Evolutionary conservation across 371 early-diverging fungal species (phyloP), one percentile per base, ranked within the genome.

Genomic region (Racocetra persica): DNA sequence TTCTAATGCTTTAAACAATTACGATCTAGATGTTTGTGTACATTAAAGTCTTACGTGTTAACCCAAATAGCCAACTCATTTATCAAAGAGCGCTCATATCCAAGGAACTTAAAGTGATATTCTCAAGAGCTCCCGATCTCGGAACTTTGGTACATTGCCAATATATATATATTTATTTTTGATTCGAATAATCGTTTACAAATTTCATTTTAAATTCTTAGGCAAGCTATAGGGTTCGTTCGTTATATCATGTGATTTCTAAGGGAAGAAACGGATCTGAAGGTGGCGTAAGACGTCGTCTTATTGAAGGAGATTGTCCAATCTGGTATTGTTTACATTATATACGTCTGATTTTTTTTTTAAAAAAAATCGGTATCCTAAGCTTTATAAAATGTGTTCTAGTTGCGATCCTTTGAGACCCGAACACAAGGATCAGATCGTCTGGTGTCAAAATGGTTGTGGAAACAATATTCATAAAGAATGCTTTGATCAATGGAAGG

Each of bases 401-500:
- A 69, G 69, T 32, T 69, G 45, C 22, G 69, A 69, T 22, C 1
- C 24, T 0, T 69, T 69, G 20, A 18, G 7, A 22, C 32, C 16
- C 24, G 32, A 28, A 14, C 38, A 69, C 2, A 32, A 13, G 8
- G 32, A 38, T 3, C 6, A 69, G 8, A 36, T 69, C 24, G 18
- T 69, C 0, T 69, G 69, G 69, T 69, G 69, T 45, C 20, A n/a
- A 41, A 20, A 41, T 20, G 20, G 41, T 45, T 69, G 69, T n/a
- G 69, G 69, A 45, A 69, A 69, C 13, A 69, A 69, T 14, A 13
- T 69, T 69, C 69, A 69, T 14, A 41, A 69, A 41, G 69, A n/a
- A 13, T 69, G 69, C 6, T 69, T 45, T 41, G 22, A 11, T 13
- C 41, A 69, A 69, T 69, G 69, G 69, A 69, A 69, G 13, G 14